Evolutionary conservation across 495 filamentous ascomycete genomes (phyloP).

Genomic region (Viridothelium virens): DNA sequence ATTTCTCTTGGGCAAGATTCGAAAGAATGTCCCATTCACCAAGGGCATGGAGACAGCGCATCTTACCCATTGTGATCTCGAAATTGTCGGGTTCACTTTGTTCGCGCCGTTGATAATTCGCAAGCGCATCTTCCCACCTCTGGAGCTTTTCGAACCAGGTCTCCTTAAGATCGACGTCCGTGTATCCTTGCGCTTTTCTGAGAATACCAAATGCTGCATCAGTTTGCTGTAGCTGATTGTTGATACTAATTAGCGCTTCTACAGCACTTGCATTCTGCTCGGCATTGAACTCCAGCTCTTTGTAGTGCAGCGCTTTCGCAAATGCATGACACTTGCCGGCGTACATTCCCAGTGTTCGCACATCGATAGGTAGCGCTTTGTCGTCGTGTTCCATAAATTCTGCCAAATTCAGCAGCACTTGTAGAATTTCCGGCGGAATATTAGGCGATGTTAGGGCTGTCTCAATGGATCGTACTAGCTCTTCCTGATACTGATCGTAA

Average conservation of each 20-base stretch:
- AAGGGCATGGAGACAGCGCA: constrained; percentile 94
- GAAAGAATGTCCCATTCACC: constrained; percentile 95
- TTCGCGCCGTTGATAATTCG: constrained; percentile 74
- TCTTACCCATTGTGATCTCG: constrained; percentile 97
- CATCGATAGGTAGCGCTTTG: constrained; percentile 95
- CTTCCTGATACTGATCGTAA: constrained; percentile 90
- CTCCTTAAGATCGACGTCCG: constrained; percentile 88
- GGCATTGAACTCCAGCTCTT: constrained; percentile 94
- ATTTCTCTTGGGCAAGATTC: constrained; percentile 80
- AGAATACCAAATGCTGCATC: constrained; percentile 97
- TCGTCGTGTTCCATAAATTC: constrained; percentile 99
- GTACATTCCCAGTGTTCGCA: constrained; percentile 82
- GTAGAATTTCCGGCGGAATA: constrained; percentile 89
- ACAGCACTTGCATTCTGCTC: constrained; percentile 94
- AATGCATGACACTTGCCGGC: constrained; percentile 94
- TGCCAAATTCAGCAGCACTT: constrained; percentile 88
- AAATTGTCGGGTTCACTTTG: constrained; percentile 64
- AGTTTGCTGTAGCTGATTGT: constrained; percentile 95
- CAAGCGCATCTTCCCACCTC: constrained; percentile 95
- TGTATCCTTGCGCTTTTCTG: constrained; percentile 86
- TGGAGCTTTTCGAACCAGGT: constrained; percentile 98
- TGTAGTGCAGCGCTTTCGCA: constrained; percentile 96
- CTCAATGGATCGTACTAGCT: constrained; percentile 90
- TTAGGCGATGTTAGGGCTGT: constrained; percentile 85
- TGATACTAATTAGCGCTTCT: constrained; percentile 94